A percentile compares a stretch with the other conserved stretches of the same genome.
Evolutionary conservation across 352 stramenopile species (phyloP).

Genomic region (Pythium angustatum): DNA sequence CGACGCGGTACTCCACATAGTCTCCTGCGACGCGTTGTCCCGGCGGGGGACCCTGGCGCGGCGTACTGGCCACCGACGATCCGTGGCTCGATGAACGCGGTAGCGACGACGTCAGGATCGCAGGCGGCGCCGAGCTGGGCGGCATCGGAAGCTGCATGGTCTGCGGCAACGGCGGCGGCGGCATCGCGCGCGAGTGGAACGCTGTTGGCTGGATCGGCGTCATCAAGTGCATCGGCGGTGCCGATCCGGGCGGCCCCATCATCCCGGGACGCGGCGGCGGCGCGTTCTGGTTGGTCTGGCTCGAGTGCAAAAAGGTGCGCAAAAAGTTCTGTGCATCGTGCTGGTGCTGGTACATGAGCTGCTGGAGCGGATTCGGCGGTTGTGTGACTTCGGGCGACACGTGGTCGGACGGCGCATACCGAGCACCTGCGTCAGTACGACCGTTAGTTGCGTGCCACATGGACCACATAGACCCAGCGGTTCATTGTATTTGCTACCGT

Average conservation of each 20-base stretch:
- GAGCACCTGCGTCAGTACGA: conserved; percentile 25
- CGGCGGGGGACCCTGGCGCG: conserved; percentile 43
- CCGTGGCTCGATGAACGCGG: conserved; percentile 31
- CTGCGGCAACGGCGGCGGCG: conserved; percentile 25
- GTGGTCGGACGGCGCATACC: conserved; percentile 56
- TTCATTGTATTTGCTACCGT: neutral
- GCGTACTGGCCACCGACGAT: conserved; percentile 41
- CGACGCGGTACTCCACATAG: conserved; percentile 53
- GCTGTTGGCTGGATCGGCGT: conserved; percentile 26
- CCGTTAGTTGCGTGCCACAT: no score
- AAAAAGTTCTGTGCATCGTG: conserved; percentile 32
- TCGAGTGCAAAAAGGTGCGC: conserved; percentile 29
- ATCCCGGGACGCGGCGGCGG: conserved; percentile 17
- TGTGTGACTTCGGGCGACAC: conserved; percentile 69
- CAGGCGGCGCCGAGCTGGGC: conserved; percentile 33
- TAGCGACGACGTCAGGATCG: conserved; percentile 21
- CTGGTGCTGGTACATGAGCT: conserved; percentile 61
- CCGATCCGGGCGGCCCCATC: conserved; percentile 9
- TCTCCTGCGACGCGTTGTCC: conserved; percentile 53
- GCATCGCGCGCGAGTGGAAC: conserved; percentile 21
- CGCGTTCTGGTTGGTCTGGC: conserved; percentile 2
- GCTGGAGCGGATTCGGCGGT: conserved; percentile 62
- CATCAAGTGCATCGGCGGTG: conserved; percentile 34
- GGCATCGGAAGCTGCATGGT: conserved; percentile 35
- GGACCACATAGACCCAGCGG: no score